phyloP scores from a whole-genome alignment of 768 basidiomycete species.

The Exidia glandulosa region DNA sequence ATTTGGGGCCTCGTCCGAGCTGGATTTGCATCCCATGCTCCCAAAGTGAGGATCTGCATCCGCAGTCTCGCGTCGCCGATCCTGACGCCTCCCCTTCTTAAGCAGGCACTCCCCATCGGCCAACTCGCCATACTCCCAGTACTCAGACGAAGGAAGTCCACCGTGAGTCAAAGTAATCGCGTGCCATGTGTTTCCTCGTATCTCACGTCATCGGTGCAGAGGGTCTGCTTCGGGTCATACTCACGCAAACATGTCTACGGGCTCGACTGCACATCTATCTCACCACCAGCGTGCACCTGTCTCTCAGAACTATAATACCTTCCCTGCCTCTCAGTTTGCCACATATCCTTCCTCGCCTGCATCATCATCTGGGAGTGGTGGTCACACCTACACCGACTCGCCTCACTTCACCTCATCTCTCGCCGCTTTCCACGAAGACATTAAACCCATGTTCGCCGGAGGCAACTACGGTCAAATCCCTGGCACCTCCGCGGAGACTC shows the following conservation, averaged over 20 bases:
- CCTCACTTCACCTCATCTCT: background rate
- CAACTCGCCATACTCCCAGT: background rate
- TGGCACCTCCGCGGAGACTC: background rate
- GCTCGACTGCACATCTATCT: background rate
- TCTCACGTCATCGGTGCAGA: background rate
- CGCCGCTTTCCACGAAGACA: background rate
- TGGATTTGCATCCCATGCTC: background rate
- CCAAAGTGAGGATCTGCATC: background rate
- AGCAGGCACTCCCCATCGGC: background rate
- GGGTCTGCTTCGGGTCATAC: background rate
- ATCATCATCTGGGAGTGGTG: too few species aligned
- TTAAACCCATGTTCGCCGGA: background rate
- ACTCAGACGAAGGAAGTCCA: background rate
- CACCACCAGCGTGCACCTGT: too few species aligned
- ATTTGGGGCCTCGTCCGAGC: background rate
- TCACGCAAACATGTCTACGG: background rate
- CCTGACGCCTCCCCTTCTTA: background rate
- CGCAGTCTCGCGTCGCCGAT: background rate
- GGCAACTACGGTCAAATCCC: background rate
- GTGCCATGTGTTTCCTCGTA: background rate
- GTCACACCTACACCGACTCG: too few species aligned
- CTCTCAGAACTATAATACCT: too few species aligned
- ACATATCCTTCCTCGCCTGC: too few species aligned
- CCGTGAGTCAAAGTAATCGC: background rate
- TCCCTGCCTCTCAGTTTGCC: too few species aligned